Base-by-base conservation (phyloP, 2,329 filamentous ascomycete species). In the Xylariales sp. region DNA sequence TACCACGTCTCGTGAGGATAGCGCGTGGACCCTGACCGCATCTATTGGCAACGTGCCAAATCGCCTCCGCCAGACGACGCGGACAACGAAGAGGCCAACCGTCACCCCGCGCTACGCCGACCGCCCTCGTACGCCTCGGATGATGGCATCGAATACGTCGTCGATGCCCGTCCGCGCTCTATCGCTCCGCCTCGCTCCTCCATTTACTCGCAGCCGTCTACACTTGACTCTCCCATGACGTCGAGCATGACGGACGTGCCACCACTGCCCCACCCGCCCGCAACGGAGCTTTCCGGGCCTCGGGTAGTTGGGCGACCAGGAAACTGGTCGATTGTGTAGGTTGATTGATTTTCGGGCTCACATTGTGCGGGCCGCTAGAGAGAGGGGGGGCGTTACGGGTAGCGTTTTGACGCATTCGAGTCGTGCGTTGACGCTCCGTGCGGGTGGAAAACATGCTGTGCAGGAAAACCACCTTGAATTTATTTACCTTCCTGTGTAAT, bases 61-160 rank as follows among this genome's bases (percentile, higher is more conserved):
- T 63, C 34, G 55, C 41, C 59, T 28, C 54, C 58, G 12, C 43
- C 57, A 16, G 57, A 46, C 34, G 23, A 16, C 53, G 43, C 57
- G 46, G 32, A 10, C 5, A 41, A 49, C 32, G 65, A 49, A 41
- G 45, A 49, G 63, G 39, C 56, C 39, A 73, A 69, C 32, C 65
- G 72, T 58, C 76, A 69, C 41, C 68, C 60, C n/a, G 73, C 71
- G 71, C 46, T 77, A 77, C 63, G 77, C 71, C 84, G 92, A 0
- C 93, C 93, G 4, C 93, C 93, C 1, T 93, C 90, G 4, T 96
- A 96, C 76, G 83, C 86, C 3, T 93, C 90, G 0, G 91, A 95
- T 9, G 90, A 94, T 73, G 92, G 92, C 0, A 86, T 93, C 5
- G 85, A 86, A 34, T 94, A 94, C 75, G 87, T 93, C 14, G 83